Base-by-base conservation (phyloP, 1,284 basidiomycete genomes). In the Schizophyllum amplum region DNA sequence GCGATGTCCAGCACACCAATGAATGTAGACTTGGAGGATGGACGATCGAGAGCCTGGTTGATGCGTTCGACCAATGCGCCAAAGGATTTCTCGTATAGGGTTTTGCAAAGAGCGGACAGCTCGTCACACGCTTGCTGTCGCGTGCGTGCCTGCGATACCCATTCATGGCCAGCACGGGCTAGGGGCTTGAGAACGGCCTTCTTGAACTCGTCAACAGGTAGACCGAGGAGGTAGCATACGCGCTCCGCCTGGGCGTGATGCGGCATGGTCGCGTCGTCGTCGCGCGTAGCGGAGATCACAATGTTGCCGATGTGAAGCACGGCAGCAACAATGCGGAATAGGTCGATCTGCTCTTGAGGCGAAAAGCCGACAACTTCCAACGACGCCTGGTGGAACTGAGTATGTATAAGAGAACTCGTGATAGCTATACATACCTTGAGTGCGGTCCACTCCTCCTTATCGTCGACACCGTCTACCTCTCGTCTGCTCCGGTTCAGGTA, bases 1-100 rank as follows among this genome's bases (percentile, higher is more conserved):
- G 97, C 97, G 59, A 99, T 99, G 82, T 99, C 97, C 26, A 99
- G 82, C 2, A 99, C 97, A 50, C 97, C 97, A 61, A 99, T 99
- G 70, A 98, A 99, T 1, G 92, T 94, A 33, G 92, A 88, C 71
- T 97, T 97, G 24, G 86, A 84, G 27, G 91, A 92, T 1, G 95
- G 94, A n/a, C 95, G 84, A 65, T 98, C 96, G 1, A 99, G 80
- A 1, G 94, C 95, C 53, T 84, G 85, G 70, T 99, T 99, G 72
- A 99, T 93, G 49, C 94, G 84, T 62, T 98, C 95, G 22, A 99
- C 97, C 51, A 99, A 82, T 50, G 84, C 81, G 17, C 94, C 92
- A 67, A 99, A 99, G 1, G 89, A 93, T 72, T 98, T 98, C 75
- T 99, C 97, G 71, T 98, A 99, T 23, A 99, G 78, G 1, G 93